Evolutionary conservation across 441 rosid species (phyloP), one percentile per base, ranked within the genome.

Genomic region (Sinapis alba): DNA sequence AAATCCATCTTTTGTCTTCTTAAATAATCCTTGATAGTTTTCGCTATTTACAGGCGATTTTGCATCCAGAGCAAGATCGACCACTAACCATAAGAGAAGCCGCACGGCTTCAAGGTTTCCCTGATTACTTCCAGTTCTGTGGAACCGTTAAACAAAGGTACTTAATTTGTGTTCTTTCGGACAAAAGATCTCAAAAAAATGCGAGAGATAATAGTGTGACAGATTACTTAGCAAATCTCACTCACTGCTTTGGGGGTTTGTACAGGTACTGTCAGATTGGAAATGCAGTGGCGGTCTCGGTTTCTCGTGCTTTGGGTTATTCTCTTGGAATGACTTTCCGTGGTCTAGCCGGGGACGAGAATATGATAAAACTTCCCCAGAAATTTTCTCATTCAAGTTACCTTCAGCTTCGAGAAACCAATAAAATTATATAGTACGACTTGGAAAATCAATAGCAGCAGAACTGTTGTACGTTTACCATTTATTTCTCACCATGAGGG

Each of bases 21-120:
- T 15, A 5, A 57, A 58, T 32, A 13, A 23, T 76, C 53, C 6
- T 45, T 3, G 57, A 73, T 67, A 30, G 20, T 13, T 32, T 24
- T 75, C 10, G 28, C 24, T 70, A 47, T 62, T 28, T 88, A 24
- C 65, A 95, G 99, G 83, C 83, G 73, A 47, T 80, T 53, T 34
- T 92, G 73, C 99, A 96, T 83, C 99, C 99, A 1, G 97, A 93
- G 85, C 99, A 96, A 76, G 98, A 93, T 82, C 88, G 97, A 63
- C 71, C 90, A 51, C 90, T 93, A 70, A 93, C 98, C 18, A 54
- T 91, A 21, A 80, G 97, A 65, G 99, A 96, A 83, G 86, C 76
- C 65, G 98, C 98, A 51, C 88, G 98, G 82, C 80, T 93, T 77
- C 97, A 96, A 86, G 99, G 99, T 36, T 96, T 93, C 85, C 97